These are phyloP conservation scores for Stylosanthes scabra DNA, from an alignment of 331 rosid genomes.

Conservation along the genomic window DNA sequence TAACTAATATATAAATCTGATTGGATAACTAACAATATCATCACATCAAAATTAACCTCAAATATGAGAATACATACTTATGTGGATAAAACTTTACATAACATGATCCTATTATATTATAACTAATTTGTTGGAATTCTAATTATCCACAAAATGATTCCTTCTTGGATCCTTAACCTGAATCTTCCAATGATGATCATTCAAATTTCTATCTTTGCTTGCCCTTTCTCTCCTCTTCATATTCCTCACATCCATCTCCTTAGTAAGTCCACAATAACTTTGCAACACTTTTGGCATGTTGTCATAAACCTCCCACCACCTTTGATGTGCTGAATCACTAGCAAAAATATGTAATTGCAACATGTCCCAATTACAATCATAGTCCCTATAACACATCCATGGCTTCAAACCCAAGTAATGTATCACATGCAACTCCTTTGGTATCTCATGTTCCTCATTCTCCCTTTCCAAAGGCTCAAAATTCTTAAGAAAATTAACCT, in stretches of 20 bases:
- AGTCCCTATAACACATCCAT: conserved; percentile 78
- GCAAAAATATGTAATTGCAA: conserved; percentile 45
- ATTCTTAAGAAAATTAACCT: conserved; percentile 49
- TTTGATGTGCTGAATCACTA: conserved; percentile 58
- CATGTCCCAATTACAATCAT: conserved; percentile 82
- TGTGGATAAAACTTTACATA: no score
- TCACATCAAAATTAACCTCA: no score
- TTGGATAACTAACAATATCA: no score
- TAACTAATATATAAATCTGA: no score
- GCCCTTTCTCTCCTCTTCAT: conserved; percentile 51
- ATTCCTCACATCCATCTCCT: conserved; percentile 54
- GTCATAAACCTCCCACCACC: conserved; percentile 78
- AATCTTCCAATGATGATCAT: conserved; percentile 68
- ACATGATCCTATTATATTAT: no score
- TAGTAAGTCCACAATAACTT: conserved; percentile 56
- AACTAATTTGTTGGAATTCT: no score
- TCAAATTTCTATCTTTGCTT: conserved; percentile 33
- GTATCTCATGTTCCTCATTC: conserved; percentile 12
- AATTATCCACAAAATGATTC: conserved; percentile 26
- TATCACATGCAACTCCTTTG: conserved; percentile 43
- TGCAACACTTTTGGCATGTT: conserved; percentile 53
- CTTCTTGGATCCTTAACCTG: conserved; percentile 59
- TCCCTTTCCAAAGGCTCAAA: not conserved
- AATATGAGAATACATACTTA: no score
- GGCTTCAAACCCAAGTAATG: conserved; percentile 86